Evolutionary conservation across 2,329 filamentous ascomycete species (phyloP).

Genomic region (Fusarium aywerte): DNA sequence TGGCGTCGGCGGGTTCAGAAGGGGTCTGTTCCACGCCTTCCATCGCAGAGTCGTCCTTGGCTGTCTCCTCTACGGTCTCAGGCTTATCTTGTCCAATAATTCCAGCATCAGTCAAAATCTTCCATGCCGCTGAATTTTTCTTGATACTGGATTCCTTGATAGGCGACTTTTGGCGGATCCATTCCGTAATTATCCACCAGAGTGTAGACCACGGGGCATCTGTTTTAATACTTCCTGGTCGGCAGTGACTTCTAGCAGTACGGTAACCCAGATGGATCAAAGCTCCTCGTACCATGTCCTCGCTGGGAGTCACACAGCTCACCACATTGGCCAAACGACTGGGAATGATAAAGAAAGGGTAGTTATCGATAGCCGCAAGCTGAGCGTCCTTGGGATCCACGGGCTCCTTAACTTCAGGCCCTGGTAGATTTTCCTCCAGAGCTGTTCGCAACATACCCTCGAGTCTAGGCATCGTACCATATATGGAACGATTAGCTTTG

Average conservation of each 20-base stretch:
- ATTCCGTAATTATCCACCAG: conserved; percentile 95
- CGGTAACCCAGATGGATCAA: conserved; percentile 82
- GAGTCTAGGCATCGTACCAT: conserved; percentile 82
- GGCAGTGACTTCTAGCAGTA: conserved; percentile 87
- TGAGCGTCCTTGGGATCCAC: conserved; percentile 59
- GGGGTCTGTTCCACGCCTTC: conserved; percentile 53
- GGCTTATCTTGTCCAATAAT: conserved; percentile 51
- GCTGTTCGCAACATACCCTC: conserved; percentile 93
- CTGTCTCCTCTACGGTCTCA: conserved; percentile 28
- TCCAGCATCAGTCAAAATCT: conserved; percentile 65
- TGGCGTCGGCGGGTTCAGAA: neutral
- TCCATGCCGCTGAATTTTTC: conserved; percentile 75
- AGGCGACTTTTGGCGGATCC: conserved; percentile 82
- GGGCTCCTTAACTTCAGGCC: conserved; percentile 51
- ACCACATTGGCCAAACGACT: conserved; percentile 79
- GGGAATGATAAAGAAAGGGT: conserved; percentile 89
- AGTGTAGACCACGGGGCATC: conserved; percentile 90
- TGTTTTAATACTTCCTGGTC: conserved; percentile 90
- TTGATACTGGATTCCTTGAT: conserved; percentile 78
- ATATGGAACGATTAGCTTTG: conserved; percentile 72
- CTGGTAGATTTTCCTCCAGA: conserved; percentile 73
- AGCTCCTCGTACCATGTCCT: conserved; percentile 83
- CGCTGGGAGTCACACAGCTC: conserved; percentile 82
- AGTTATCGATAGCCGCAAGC: conserved; percentile 73
- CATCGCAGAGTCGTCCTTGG: conserved; percentile 48